phyloP scores from a whole-genome alignment of 805 yeast genomes.

The Saturnispora diversa region DNA sequence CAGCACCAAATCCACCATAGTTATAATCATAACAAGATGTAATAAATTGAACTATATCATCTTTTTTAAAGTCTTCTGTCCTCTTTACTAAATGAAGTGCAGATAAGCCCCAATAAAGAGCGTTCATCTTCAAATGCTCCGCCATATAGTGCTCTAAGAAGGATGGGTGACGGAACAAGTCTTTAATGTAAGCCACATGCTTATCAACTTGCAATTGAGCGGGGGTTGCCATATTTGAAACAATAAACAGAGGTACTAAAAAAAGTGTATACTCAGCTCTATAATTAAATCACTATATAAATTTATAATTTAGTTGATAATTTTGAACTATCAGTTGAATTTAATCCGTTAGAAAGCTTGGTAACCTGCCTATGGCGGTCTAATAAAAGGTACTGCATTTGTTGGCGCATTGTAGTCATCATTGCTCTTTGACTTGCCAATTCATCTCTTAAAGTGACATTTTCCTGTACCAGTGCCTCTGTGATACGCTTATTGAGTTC shows the following conservation, averaged over 20 bases:
- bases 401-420: constrained; percentile 41
- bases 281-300: neutral
- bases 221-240: neutral
- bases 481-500: constrained; percentile 23
- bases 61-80: constrained; percentile 47
- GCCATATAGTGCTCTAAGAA: constrained; percentile 78
- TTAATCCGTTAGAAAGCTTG: neutral
- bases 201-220: constrained; percentile 19
- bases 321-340: constrained; percentile 2
- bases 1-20: constrained; percentile 83
- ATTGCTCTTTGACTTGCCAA: constrained; percentile 37
- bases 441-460: constrained; percentile 37
- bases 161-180: constrained; percentile 46
- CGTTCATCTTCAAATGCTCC: constrained; percentile 85
- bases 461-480: constrained; percentile 20
- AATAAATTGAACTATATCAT: constrained; percentile 63
- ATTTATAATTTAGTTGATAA: constrained; percentile 10
- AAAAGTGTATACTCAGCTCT: neutral
- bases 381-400: constrained; percentile 41
- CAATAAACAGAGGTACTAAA: neutral
- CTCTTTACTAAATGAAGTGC: constrained; percentile 58
- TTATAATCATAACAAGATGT: constrained; percentile 49
- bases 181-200: constrained; percentile 50
- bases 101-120: constrained; percentile 91
- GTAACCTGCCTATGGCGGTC: constrained; percentile 30